Base-by-base conservation (phyloP, 352 stramenopile species). In the Globisporangium mamillatum region DNA sequence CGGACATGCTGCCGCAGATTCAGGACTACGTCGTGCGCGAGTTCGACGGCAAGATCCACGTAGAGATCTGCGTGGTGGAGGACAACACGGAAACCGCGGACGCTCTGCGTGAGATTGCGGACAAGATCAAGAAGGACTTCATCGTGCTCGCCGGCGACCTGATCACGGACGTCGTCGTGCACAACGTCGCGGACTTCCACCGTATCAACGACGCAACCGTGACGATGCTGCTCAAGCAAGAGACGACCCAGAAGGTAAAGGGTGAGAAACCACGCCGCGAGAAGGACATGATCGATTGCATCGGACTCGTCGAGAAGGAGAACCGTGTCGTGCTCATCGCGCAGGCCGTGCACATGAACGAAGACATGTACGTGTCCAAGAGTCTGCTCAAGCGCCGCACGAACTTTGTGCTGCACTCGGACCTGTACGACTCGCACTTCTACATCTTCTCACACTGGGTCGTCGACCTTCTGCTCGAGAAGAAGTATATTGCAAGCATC, bases 391-490 rank as follows among this genome's bases (percentile, higher is more conserved):
- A 93, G 77, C 79, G 85, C 54, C 78, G 79, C 29, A 82, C 79
- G 62, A 81, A 88, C 65, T 82, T 94, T 56, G 82, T 86, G 63
- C 74, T 94, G 60, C 87, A 90, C 72, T 84, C 84, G 72, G 85
- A 94, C 46, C 72, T 93, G 60, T 93, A 92, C 69, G 87, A 94
- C 63, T 75, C 81, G 48, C 87, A 94, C 68, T 86, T 94, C 52
- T 94, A 93, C 80, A 88, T 94, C 64, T 94, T 94, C 63, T 86
- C 87, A 53, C 85, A 92, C 69, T 93, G 87, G 85, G 85, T 94
- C 55, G 65, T 94, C 9, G 82, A 92, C 34, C 69, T 93, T 46
- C 60, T 94, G 64, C 70, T 85, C 46, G 85, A 92, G 72, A 95
- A 93, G 72, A 91, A 92, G 72, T 86, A 91, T 75, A 91, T 95